Evolutionary conservation across 192 early-diverging fungal genomes (phyloP).

Genomic region (Coemansia sp.): DNA sequence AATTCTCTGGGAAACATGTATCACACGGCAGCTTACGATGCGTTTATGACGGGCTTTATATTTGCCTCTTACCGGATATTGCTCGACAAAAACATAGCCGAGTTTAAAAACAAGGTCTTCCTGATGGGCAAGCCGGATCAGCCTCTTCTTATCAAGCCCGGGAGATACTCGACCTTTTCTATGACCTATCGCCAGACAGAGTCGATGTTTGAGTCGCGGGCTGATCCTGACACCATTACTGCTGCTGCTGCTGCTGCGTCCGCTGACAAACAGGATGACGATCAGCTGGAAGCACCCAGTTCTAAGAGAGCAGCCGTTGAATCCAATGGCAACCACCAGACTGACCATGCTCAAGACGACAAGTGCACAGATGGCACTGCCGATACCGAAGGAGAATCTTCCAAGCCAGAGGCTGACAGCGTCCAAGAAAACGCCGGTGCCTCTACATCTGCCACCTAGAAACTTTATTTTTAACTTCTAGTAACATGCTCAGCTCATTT

Average conservation of each 20-base stretch:
- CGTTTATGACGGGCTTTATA: slow-evolving; percentile 95
- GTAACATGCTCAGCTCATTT: too few species aligned
- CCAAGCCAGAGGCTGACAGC: background rate
- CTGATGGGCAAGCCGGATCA: slow-evolving; percentile 64
- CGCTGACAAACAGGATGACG: background rate
- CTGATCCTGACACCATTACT: background rate
- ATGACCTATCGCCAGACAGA: slow-evolving; percentile 48
- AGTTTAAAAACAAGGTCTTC: slow-evolving; percentile 79
- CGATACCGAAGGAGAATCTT: background rate
- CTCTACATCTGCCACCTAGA: background rate
- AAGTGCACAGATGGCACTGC: background rate
- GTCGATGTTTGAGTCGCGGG: background rate
- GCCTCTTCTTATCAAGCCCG: slow-evolving; percentile 46
- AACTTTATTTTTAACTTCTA: too few species aligned
- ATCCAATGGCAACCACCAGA: background rate
- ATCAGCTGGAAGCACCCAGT: background rate
- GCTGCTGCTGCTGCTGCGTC: background rate
- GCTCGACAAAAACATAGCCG: slow-evolving; percentile 32
- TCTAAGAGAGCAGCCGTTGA: background rate
- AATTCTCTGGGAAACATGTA: slow-evolving; percentile 56
- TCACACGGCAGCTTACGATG: slow-evolving; percentile 92
- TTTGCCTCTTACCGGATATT: slow-evolving; percentile 65
- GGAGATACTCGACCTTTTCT: slow-evolving; percentile 30
- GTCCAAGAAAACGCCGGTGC: background rate
- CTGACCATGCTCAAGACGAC: background rate